Base-by-base conservation (phyloP, 768 basidiomycete genomes). In the Tylopilus sp. region DNA sequence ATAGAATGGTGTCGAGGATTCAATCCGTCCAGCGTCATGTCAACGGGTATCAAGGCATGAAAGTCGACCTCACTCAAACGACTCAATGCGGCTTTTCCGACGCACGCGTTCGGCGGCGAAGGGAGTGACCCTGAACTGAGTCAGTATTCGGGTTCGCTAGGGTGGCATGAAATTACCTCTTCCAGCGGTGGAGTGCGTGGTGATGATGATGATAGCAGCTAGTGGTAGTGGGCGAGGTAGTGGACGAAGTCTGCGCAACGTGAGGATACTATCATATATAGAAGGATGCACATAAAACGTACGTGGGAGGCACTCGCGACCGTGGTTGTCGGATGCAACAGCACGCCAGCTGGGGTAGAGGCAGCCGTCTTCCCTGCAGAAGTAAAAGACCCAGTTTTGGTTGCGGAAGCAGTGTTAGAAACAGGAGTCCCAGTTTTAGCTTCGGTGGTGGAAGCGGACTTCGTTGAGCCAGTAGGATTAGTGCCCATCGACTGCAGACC, bases 41-140 rank as follows among this genome's bases (percentile, higher is more conserved):
- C 36, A n/a, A 21, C 17, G 25, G 23, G 10, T 48, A 20, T 21
- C 18, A 23, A 12, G 20, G 8, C 21, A 5, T 38, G 38, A 11
- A 1, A 18, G 10, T 26, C 30, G 17, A 23, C 30, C 31, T 61
- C 48, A 54, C 21, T 31, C 3, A 17, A 38, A 40, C 21, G 48
- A 47, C 17, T 15, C 7, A 7, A 48, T 28, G 15, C 51, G 51
- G 20, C 25, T 62, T 40, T 44, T 60, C 41, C 40, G 44, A 43
- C 12, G 50, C 40, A 54, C 11, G 17, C 40, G 56, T 25, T 43
- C 18, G 13, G 48, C 15, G 31, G n/a, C 5, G 4, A 26, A 22
- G 6, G 35, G 42, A 3, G 2, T 33, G 13, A 47, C 45, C 46
- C 59, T 62, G 33, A 30, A 28, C 17, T 22, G 3, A 0, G 20